A percentile compares a stretch with the other conserved stretches of the same genome.
phyloP scores from a whole-genome alignment of 148 eudicot genomes.

The Fagopyrum homotropicum region DNA sequence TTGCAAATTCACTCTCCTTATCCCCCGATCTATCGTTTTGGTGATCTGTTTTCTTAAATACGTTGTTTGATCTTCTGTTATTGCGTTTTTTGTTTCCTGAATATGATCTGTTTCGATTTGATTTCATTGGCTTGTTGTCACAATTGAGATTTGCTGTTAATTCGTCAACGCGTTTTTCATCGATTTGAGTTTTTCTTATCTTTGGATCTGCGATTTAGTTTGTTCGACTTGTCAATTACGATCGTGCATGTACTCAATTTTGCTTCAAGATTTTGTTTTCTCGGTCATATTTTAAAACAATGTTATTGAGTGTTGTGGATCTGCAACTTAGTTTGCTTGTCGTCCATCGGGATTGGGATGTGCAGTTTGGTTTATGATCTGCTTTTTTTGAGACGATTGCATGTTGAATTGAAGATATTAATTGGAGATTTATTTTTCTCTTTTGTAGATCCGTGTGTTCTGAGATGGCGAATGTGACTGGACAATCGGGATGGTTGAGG shows the following conservation, averaged over 20 bases:
- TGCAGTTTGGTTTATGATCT: slow-evolving; percentile 4
- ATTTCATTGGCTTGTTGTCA: not conserved
- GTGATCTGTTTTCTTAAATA: not conserved
- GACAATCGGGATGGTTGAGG: slow-evolving; percentile 61
- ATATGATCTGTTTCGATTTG: not conserved
- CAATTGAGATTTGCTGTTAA: not conserved
- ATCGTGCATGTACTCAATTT: slow-evolving; percentile 8
- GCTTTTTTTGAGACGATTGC: slow-evolving; percentile 5
- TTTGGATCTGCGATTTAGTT: slow-evolving; percentile 7
- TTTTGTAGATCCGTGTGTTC: slow-evolving; percentile 21
- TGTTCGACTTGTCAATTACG: not conserved
- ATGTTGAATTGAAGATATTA: slow-evolving; percentile 7
- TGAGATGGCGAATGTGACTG: slow-evolving; percentile 56
- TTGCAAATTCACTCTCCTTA: not conserved
- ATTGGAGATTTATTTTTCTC: not conserved
- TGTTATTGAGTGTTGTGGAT: slow-evolving; percentile 5
- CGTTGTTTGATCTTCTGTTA: slow-evolving; percentile 17
- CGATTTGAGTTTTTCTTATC: not conserved
- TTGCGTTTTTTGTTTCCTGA: not conserved
- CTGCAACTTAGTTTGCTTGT: not conserved
- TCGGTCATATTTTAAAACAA: not conserved
- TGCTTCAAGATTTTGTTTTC: not conserved
- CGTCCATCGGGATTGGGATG: not conserved
- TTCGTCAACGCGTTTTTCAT: not conserved
- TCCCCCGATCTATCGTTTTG: slow-evolving; percentile 4